Conservation (phyloP, 2,329 filamentous ascomycete genomes). For the Lizonia empirigonia region DNA sequence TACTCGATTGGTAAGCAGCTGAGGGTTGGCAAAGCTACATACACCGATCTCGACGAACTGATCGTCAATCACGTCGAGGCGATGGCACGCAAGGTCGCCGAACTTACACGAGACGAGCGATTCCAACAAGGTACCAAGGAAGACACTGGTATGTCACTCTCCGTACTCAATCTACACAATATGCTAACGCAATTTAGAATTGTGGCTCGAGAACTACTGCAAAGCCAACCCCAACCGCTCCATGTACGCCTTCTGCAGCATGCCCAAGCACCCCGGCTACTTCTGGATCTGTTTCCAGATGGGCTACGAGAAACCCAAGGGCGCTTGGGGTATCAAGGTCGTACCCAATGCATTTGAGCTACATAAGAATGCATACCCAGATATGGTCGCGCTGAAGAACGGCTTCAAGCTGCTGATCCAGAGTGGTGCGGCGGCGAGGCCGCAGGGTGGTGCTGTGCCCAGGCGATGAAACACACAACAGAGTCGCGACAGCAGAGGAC, state of each 20-base stretch:
- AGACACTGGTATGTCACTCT: constrained; percentile 74
- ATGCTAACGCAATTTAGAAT: constrained; percentile 62
- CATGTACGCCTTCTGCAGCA: constrained; percentile 94
- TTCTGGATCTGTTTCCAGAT: constrained; percentile 98
- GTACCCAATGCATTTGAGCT: constrained; percentile 94
- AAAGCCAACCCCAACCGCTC: constrained; percentile 93
- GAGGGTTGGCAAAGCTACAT: constrained; percentile 87
- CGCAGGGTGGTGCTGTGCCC: constrained; percentile 3
- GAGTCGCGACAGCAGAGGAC: neutral
- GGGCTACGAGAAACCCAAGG: constrained; percentile 72
- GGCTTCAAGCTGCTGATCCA: constrained; percentile 86
- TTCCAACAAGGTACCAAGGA: constrained; percentile 81
- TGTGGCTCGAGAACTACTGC: constrained; percentile 95
- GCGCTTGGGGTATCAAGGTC: constrained; percentile 84
- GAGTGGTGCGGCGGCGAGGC: constrained; percentile 11
- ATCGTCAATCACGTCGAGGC: constrained; percentile 97
- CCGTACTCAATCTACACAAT: neutral
- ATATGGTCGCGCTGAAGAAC: constrained; percentile 94
- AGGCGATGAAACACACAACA: neutral
- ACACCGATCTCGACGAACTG: constrained; percentile 94
- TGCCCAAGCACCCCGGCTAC: constrained; percentile 88
- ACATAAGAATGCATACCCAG: constrained; percentile 85
- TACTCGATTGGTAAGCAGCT: constrained; percentile 89
- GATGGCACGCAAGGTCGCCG: constrained; percentile 96
- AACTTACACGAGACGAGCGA: constrained; percentile 93